Percentiles rank a stretch among this genome's conserved stretches.
phyloP scores from a whole-genome alignment of 202 grass and related monocot species.

The Schoenoplectus tabernaemontani region DNA sequence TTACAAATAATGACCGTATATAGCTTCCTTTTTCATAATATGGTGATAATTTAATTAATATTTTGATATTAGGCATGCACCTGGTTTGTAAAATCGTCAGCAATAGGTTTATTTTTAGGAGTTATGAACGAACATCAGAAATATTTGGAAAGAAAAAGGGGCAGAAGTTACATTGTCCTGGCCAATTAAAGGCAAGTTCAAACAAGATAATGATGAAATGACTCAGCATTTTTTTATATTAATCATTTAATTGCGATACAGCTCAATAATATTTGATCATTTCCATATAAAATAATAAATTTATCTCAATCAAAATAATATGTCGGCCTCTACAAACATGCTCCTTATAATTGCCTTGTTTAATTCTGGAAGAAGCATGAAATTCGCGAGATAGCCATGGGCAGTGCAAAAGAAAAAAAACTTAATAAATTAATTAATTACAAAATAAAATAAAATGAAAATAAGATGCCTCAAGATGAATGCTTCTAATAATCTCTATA shows the following conservation, averaged over 20 bases:
- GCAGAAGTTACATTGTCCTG: neutral
- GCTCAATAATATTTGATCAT: neutral
- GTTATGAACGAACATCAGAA: too few relatives aligned
- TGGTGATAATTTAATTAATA: neutral
- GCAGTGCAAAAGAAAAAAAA: too few relatives aligned
- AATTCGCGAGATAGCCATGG: too few relatives aligned
- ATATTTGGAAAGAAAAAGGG: neutral
- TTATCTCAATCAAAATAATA: neutral
- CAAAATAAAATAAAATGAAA: too few relatives aligned
- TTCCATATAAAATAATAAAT: neutral
- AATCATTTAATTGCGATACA: neutral
- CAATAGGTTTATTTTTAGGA: too few relatives aligned
- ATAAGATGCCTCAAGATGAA: too few relatives aligned
- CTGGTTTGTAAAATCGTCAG: too few relatives aligned
- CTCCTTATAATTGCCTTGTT: neutral
- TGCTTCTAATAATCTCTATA: too few relatives aligned
- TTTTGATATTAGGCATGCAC: too few relatives aligned
- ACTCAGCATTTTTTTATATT: neutral
- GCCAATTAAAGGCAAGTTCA: neutral
- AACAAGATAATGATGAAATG: neutral
- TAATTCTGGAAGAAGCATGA: neutral
- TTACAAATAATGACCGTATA: too few relatives aligned
- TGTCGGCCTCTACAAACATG: too few relatives aligned
- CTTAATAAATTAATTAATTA: too few relatives aligned
- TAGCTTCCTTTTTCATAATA: neutral